Evolutionary conservation across 129 eudicot genomes (phyloP), one percentile per base, ranked within the genome.

Genomic region (Mikania micrantha): DNA sequence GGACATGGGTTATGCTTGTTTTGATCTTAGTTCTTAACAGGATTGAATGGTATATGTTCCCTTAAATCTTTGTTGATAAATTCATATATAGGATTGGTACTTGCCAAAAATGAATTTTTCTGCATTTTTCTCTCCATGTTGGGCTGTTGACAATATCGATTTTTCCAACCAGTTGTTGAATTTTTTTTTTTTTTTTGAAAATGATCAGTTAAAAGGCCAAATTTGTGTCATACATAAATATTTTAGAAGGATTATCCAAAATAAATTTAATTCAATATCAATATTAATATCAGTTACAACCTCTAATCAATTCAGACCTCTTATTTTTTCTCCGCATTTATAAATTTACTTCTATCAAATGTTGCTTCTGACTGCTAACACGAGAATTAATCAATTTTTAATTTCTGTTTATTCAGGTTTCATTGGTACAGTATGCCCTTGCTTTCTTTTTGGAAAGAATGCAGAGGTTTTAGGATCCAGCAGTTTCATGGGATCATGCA

Each of bases 361-460:
- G 32, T 28, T 28, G 32, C 32, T 28, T 28, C 32, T 28, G 32
- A 28, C 32, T 28, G 32, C 32, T 28, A 28, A 28, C 32, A 28
- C 32, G 32, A 28, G 4, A 28, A 4, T 53, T 68, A 28, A 56
- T 57, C 65, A 56, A 4, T 21, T 66, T 2, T 54, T 68, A 29
- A 56, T 62, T 69, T 62, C 8, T 79, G 65, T 24, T 56, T 47
- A 31, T 28, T 54, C 54, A 91, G 95, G 97, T 66, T 74, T 56
- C 58, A 58, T 91, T 48, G 97, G 97, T 44, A 76, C 80, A 7
- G 2, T 85, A 44, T 91, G 93, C 80, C 97, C 96, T 36, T 91
- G 97, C 85, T 81, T 59, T 78, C 79, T 91, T 29, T 91, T 91
- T 74, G 97, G 86, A 24, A 91, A 82, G 79, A 91, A 91, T 76